Conservation (phyloP, 768 basidiomycete species). For the Pluteus cervinus region DNA sequence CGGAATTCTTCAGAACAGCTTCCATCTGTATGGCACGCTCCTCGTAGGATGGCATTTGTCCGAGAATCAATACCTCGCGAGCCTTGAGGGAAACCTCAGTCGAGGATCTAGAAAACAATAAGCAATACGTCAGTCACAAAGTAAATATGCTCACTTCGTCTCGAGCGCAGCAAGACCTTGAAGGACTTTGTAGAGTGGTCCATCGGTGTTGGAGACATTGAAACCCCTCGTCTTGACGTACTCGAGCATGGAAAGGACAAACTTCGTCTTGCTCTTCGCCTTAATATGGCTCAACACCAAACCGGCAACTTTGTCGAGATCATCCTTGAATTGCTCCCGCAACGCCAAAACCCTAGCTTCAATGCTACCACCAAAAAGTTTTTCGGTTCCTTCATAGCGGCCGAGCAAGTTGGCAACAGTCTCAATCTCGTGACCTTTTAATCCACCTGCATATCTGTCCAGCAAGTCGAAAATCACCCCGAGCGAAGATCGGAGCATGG, state of each 20-base stretch:
- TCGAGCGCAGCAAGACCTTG: slow-evolving; percentile 82
- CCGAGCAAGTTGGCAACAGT: slow-evolving; percentile 73
- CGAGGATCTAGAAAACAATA: slow-evolving; percentile 58
- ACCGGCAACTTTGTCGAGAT: slow-evolving; percentile 81
- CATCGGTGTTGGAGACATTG: slow-evolving; percentile 71
- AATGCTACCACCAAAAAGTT: slow-evolving; percentile 89
- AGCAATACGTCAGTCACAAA: slow-evolving; percentile 3
- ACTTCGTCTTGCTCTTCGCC: slow-evolving; percentile 86
- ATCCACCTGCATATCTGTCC: slow-evolving; percentile 73
- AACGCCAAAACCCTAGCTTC: slow-evolving; percentile 88
- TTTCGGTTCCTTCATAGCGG: slow-evolving; percentile 82
- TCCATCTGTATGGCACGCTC: slow-evolving; percentile 95
- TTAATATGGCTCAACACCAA: slow-evolving; percentile 95
- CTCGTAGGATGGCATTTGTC: slow-evolving; percentile 95
- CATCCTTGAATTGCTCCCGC: slow-evolving; percentile 88
- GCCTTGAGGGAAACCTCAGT: slow-evolving; percentile 89
- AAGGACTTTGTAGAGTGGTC: slow-evolving; percentile 68
- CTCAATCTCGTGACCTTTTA: slow-evolving; percentile 81
- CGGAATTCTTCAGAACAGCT: slow-evolving; percentile 81
- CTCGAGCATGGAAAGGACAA: slow-evolving; percentile 82
- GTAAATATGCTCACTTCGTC: slow-evolving; percentile 55
- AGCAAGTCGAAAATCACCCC: slow-evolving; percentile 66
- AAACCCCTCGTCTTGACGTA: slow-evolving; percentile 79
- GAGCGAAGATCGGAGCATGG: slow-evolving; percentile 74
- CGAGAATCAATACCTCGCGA: slow-evolving; percentile 92